phyloP scores from a whole-genome alignment of 2,329 filamentous ascomycete species.

The Setomelanomma holmii region DNA sequence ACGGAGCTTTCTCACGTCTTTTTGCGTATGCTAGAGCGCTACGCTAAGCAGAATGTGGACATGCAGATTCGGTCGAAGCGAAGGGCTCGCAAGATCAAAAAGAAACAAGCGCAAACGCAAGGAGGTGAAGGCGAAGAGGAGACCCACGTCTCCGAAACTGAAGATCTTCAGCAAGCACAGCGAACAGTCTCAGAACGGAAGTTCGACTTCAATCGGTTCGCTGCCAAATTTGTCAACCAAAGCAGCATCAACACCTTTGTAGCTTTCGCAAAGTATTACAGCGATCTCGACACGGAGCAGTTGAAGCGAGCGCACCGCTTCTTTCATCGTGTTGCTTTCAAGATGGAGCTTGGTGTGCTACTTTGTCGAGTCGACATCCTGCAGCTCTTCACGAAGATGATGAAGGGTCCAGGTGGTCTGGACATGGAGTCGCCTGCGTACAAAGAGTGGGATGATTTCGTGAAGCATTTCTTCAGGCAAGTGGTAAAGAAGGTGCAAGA shows the following conservation, averaged over 20 bases:
- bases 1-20: conserved; percentile 94
- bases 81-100: conserved; percentile 75
- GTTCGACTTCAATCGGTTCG: conserved; percentile 90
- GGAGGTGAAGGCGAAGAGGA: conserved; percentile 62
- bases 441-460: conserved; percentile 90
- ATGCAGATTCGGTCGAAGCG: conserved; percentile 88
- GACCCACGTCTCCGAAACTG: conserved; percentile 62
- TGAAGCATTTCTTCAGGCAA: conserved; percentile 81
- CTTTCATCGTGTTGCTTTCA: conserved; percentile 93
- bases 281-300: conserved; percentile 78
- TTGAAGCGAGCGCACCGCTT: conserved; percentile 92
- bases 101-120: conserved; percentile 59
- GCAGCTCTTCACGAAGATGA: conserved; percentile 85
- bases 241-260: conserved; percentile 89
- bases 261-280: conserved; percentile 78
- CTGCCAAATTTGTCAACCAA: conserved; percentile 81
- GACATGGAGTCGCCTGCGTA: conserved; percentile 71
- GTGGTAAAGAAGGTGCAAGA: conserved; percentile 86
- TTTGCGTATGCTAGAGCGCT: conserved; percentile 86
- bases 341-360: conserved; percentile 87
- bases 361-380: conserved; percentile 92
- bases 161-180: conserved; percentile 76
- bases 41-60: conserved; percentile 93
- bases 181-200: conserved; percentile 80
- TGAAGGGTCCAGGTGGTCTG: conserved; percentile 83